Conservation (phyloP, 2,329 filamentous ascomycete genomes). For the Fusarium graminum region DNA sequence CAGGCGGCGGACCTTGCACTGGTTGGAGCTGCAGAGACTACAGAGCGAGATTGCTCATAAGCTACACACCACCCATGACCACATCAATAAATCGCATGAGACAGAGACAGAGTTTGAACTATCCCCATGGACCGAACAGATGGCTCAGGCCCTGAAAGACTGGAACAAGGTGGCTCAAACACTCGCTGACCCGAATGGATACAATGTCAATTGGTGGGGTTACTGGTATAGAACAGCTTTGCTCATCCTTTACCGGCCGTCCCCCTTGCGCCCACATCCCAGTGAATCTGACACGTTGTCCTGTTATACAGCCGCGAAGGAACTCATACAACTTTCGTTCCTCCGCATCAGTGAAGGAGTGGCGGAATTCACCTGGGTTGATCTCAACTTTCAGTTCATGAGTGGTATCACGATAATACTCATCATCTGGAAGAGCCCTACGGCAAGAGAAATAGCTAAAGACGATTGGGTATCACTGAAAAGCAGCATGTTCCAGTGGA, state of each 20-base stretch:
- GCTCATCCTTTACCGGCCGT: conserved; percentile 23
- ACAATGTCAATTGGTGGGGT: conserved; percentile 22
- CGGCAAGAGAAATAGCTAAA: not conserved
- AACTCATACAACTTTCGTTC: conserved; percentile 18
- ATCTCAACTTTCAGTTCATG: conserved; percentile 25
- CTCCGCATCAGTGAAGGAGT: conserved; percentile 14
- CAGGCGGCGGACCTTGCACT: conserved; percentile 7
- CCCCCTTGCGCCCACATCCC: not conserved
- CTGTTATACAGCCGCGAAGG: conserved; percentile 15
- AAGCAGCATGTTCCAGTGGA: conserved; percentile 14
- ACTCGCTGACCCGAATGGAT: conserved; percentile 1
- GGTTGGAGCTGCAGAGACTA: conserved; percentile 14
- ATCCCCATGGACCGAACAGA: not conserved
- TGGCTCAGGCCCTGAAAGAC: not conserved
- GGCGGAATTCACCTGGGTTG: conserved; percentile 23
- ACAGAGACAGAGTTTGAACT: not conserved
- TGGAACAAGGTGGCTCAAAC: conserved; percentile 8
- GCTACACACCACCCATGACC: not conserved
- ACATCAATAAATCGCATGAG: rapidly evolving
- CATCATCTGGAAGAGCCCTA: conserved; percentile 11
- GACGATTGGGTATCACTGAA: conserved; percentile 20
- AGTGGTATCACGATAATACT: conserved; percentile 13
- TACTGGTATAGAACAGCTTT: conserved; percentile 20
- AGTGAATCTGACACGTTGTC: not conserved
- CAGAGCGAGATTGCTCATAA: conserved; percentile 14